Base-by-base conservation (phyloP, 306 rosid species). In the Citrullus mucosospermus region DNA sequence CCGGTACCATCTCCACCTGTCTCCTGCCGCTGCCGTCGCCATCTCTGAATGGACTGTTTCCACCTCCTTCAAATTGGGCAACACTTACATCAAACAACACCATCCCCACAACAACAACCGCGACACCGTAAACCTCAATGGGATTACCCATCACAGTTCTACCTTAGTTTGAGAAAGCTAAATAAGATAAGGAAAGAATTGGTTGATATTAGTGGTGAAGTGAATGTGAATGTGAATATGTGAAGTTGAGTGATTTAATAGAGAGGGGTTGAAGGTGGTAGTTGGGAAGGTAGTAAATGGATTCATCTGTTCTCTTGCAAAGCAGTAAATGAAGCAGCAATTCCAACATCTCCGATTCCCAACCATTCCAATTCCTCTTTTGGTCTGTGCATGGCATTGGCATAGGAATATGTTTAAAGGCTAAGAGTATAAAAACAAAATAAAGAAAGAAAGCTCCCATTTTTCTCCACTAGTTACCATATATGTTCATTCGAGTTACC, bases 1-100 rank as follows among this genome's bases (percentile, higher is more conserved):
- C 98, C 2, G 98, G 98, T 57, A 95, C 96, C 89, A 82, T 53
- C 78, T 86, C 92, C 36, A 77, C 28, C 17, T 84, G 71, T 30
- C 60, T 62, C 10, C 51, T 60, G 75, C 55, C 50, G 9, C 5
- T 48, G 54, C 54, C 54, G 5, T 46, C 51, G 51, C 41, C 80
- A 43, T 46, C 69, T 34, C 44, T 78, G 46, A 76, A 60, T 0
- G 66, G 65, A 12, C 28, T 32, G 65, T 59, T 59, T 59, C 61
- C 79, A n/a, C 65, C 9, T 32, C 48, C 63, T 39, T 18, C 65
- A 1, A 53, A 62, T 84, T 88, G 98, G 56, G 90, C 87, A 50
- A 17, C 81, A 46, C 78, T 83, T 66, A 10, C 34, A 57, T 63
- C 80, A 68, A 43, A 36, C 17, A 54, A 43, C 66, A 63, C 22